Conservation (phyloP, 2,329 filamentous ascomycete genomes). For the Fusarium oligoseptatum region DNA sequence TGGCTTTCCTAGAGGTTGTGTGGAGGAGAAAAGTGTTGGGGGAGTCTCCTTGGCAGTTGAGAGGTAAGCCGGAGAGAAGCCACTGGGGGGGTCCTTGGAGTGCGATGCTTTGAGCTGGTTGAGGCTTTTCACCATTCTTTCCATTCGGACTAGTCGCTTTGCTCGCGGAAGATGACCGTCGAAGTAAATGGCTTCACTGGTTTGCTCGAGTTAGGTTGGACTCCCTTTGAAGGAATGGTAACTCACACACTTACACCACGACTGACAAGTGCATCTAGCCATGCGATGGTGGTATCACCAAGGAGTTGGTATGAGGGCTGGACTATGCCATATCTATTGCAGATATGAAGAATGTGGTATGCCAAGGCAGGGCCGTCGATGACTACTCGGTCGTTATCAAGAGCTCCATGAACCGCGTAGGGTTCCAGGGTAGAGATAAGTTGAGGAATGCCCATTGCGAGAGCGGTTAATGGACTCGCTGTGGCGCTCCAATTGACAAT, state of each 20-base stretch:
- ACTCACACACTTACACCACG: constrained; percentile 73
- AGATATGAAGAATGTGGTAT: constrained; percentile 76
- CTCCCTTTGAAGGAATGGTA: neutral
- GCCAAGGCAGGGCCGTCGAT: constrained; percentile 87
- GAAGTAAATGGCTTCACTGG: constrained; percentile 78
- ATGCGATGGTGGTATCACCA: constrained; percentile 68
- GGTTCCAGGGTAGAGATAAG: constrained; percentile 66
- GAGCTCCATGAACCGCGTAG: constrained; percentile 59
- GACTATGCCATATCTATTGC: constrained; percentile 63
- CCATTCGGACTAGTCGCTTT: constrained; percentile 74
- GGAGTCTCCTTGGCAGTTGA: constrained; percentile 24
- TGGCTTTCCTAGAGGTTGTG: constrained; percentile 47
- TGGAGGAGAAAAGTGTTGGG: constrained; percentile 44
- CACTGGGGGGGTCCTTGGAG: constrained; percentile 46
- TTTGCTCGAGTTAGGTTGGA: constrained; percentile 6
- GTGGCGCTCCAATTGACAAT: neutral
- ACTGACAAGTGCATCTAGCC: constrained; percentile 70
- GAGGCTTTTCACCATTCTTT: constrained; percentile 71
- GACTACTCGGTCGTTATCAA: constrained; percentile 61
- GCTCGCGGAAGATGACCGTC: constrained; percentile 81
- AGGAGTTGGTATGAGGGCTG: constrained; percentile 75
- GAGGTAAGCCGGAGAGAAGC: constrained; percentile 43
- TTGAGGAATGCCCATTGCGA: constrained; percentile 70
- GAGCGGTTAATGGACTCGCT: neutral
- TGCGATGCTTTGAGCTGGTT: constrained; percentile 65